phyloP scores from a whole-genome alignment of 208 protist species.

The Leishmania braziliensis region DNA sequence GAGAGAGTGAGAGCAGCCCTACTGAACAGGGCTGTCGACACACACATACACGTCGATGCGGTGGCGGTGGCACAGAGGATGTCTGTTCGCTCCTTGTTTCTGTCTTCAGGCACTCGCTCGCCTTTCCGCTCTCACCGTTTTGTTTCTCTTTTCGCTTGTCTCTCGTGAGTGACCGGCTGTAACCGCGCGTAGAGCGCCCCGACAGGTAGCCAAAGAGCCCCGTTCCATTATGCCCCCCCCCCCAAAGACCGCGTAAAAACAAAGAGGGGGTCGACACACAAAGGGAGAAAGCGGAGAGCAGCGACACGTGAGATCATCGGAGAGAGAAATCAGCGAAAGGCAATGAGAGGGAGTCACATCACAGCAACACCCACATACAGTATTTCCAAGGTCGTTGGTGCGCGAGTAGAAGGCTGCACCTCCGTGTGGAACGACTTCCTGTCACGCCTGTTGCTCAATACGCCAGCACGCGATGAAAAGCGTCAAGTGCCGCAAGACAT shows the following conservation, averaged over 20 bases:
- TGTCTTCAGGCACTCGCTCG: background rate
- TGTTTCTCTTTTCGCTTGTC: background rate
- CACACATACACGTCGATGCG: background rate
- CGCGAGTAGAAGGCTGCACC: background rate
- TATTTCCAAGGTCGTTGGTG: background rate
- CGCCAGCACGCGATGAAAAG: background rate
- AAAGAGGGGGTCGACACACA: background rate
- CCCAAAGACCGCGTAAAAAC: background rate
- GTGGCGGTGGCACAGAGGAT: background rate
- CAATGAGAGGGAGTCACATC: background rate
- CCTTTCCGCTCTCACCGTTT: background rate
- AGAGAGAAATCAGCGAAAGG: background rate
- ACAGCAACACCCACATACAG: background rate
- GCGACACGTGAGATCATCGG: background rate
- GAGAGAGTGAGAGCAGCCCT: background rate
- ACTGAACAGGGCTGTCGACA: background rate
- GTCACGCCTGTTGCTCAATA: background rate
- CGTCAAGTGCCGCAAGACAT: background rate
- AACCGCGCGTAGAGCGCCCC: background rate
- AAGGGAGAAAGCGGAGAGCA: background rate
- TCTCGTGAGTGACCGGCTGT: background rate
- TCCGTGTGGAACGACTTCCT: background rate
- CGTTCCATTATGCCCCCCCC: background rate
- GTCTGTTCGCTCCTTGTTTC: background rate
- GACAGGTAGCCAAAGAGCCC: background rate